phyloP scores from a whole-genome alignment of 2,329 filamentous ascomycete species.

The Scolecobasidium constrictum region DNA sequence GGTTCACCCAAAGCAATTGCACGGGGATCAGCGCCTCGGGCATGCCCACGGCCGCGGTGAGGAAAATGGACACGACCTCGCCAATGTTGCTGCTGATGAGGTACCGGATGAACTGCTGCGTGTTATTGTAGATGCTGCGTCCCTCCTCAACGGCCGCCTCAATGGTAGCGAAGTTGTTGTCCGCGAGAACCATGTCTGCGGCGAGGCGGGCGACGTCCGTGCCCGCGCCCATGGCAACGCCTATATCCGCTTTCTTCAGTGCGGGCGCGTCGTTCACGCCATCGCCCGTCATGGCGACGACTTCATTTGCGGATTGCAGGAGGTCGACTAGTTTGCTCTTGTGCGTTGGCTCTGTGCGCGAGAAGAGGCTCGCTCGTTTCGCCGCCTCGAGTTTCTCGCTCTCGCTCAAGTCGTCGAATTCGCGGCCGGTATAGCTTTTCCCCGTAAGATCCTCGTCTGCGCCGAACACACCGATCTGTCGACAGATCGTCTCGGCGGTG shows the following conservation, averaged over 20 bases:
- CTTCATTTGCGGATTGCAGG: constrained; percentile 82
- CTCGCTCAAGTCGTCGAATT: constrained; percentile 79
- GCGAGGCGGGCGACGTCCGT: constrained; percentile 95
- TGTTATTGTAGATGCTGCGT: constrained; percentile 98
- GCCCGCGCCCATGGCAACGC: constrained; percentile 96
- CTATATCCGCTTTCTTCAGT: constrained; percentile 97
- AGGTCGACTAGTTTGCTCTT: constrained; percentile 98
- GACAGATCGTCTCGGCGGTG: constrained; percentile 95
- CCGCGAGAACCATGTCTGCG: constrained; percentile 95
- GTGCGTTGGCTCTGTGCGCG: constrained; percentile 87
- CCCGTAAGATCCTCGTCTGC: constrained; percentile 69
- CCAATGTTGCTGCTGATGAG: constrained; percentile 98
- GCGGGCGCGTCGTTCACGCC: constrained; percentile 97
- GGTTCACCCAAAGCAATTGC: constrained; percentile 96
- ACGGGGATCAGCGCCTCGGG: constrained; percentile 95
- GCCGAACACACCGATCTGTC: constrained; percentile 90
- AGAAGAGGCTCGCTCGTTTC: constrained; percentile 82
- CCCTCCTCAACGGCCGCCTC: constrained; percentile 94
- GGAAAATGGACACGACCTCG: constrained; percentile 96
- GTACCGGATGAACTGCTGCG: constrained; percentile 98
- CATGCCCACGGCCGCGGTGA: constrained; percentile 93
- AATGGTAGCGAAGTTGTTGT: constrained; percentile 98
- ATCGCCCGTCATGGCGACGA: constrained; percentile 98
- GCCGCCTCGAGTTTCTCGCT: constrained; percentile 74
- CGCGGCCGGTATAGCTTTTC: constrained; percentile 90